A percentile compares a stretch with the other conserved stretches of the same genome.
phyloP scores from a whole-genome alignment of 768 basidiomycete species.

The Collybia mongolica region DNA sequence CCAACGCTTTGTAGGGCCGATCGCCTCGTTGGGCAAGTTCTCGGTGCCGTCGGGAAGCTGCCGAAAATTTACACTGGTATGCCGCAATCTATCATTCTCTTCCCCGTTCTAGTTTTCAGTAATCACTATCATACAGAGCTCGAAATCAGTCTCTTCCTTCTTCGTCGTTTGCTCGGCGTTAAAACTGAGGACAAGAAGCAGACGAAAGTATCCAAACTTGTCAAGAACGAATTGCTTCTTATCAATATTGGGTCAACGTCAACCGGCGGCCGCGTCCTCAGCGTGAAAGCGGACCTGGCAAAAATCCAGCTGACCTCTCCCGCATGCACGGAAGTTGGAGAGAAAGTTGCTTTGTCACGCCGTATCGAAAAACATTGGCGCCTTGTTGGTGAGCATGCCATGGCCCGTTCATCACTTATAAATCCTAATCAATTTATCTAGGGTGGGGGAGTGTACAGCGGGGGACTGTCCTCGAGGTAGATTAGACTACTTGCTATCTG shows the following conservation, averaged over 20 bases:
- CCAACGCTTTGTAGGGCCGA: constrained; percentile 97
- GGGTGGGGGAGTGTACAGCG: constrained; percentile 82
- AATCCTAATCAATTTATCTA: constrained; percentile 14
- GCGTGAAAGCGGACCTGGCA: constrained; percentile 92
- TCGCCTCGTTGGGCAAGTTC: constrained; percentile 93
- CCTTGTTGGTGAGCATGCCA: constrained; percentile 74
- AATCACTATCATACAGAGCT: constrained; percentile 51
- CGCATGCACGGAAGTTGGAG: constrained; percentile 94
- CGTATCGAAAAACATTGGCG: constrained; percentile 99
- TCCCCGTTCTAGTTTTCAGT: not conserved
- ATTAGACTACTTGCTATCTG: constrained; percentile 35
- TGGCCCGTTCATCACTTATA: not conserved
- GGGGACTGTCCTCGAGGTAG: constrained; percentile 80
- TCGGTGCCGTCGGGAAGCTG: constrained; percentile 92
- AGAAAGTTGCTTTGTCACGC: constrained; percentile 94
- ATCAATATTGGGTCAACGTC: constrained; percentile 99
- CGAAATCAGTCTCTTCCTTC: constrained; percentile 91
- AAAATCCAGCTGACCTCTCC: constrained; percentile 94
- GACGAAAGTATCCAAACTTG: constrained; percentile 90
- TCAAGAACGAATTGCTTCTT: constrained; percentile 87
- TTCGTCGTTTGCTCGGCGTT: constrained; percentile 94
- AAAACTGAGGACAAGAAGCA: constrained; percentile 99
- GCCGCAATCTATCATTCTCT: constrained; percentile 3
- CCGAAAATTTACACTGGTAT: constrained; percentile 90
- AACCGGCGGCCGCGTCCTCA: constrained; percentile 92